A percentile compares a stretch with the other conserved stretches of the same genome.
phyloP scores from a whole-genome alignment of 257 asterid species.

The Nicotiana tomentosiformis region DNA sequence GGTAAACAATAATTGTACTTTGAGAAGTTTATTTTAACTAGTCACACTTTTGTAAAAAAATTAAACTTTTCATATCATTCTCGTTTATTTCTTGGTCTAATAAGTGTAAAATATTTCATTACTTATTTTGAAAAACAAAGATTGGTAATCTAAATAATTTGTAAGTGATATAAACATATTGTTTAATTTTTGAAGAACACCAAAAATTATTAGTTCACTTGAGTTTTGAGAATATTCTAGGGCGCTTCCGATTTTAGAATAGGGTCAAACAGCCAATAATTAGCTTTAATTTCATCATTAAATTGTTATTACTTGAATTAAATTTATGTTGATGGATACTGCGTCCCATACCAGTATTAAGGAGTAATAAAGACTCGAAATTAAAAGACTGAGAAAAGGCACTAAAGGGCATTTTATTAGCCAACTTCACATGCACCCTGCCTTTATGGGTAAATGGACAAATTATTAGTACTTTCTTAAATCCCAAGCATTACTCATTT shows the following conservation, averaged over 20 bases:
- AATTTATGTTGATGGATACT: not conserved
- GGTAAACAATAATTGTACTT: no score
- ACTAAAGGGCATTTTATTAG: no score
- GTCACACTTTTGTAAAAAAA: no score
- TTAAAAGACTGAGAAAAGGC: no score
- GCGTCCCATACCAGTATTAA: not conserved
- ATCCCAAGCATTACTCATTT: not conserved
- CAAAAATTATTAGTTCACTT: not conserved
- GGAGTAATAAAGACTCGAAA: not conserved
- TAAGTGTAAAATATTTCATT: not conserved
- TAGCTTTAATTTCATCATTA: not conserved
- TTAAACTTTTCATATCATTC: not conserved
- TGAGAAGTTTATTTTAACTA: not conserved
- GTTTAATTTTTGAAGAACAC: not conserved
- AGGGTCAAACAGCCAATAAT: not conserved
- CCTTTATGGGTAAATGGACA: not conserved
- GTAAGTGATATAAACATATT: not conserved
- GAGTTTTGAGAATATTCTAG: not conserved
- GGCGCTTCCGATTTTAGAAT: not conserved
- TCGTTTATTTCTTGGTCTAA: not conserved
- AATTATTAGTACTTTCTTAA: not conserved
- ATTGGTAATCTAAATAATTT: not conserved
- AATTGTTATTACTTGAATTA: not conserved
- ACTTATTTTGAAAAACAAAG: not conserved
- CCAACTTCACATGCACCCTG: not conserved